Percentiles rank a stretch among this genome's conserved stretches.
Conservation (phyloP, 2,329 filamentous ascomycete species). For the Fusarium chaquense region DNA sequence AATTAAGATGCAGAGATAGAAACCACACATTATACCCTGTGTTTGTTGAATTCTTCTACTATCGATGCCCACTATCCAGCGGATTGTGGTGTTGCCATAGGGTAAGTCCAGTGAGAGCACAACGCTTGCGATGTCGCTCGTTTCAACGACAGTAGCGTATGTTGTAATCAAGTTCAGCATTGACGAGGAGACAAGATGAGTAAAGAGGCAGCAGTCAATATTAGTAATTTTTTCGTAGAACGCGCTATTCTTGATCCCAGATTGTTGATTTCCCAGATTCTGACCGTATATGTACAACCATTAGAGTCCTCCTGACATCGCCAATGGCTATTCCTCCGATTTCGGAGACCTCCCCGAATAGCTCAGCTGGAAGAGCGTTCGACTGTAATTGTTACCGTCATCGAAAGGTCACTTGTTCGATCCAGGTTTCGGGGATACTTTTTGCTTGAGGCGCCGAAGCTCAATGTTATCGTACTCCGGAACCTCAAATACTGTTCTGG, state of each 20-base stretch:
- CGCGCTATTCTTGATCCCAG: no score
- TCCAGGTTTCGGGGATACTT: slow-evolving; percentile 46
- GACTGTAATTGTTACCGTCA: slow-evolving; percentile 41
- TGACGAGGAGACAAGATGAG: no score
- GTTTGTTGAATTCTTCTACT: background rate
- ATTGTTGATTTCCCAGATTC: no score
- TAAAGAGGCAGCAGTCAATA: no score
- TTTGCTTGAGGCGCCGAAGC: background rate
- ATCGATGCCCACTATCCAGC: background rate
- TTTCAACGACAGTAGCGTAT: no score
- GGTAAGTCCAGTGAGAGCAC: background rate
- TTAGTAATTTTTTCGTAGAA: no score
- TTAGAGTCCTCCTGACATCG: background rate
- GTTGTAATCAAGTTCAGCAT: no score
- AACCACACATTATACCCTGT: background rate
- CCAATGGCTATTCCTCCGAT: slow-evolving; percentile 3
- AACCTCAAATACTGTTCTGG: background rate
- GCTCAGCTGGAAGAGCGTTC: slow-evolving; percentile 49
- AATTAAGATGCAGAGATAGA: background rate
- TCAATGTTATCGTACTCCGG: background rate
- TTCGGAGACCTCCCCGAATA: slow-evolving; percentile 39
- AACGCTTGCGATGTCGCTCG: background rate
- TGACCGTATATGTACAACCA: background rate
- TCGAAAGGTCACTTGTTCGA: slow-evolving; percentile 47
- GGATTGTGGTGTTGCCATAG: background rate